Conservation (phyloP, 352 stramenopile genomes). For the Saprolegnia parasitica region DNA sequence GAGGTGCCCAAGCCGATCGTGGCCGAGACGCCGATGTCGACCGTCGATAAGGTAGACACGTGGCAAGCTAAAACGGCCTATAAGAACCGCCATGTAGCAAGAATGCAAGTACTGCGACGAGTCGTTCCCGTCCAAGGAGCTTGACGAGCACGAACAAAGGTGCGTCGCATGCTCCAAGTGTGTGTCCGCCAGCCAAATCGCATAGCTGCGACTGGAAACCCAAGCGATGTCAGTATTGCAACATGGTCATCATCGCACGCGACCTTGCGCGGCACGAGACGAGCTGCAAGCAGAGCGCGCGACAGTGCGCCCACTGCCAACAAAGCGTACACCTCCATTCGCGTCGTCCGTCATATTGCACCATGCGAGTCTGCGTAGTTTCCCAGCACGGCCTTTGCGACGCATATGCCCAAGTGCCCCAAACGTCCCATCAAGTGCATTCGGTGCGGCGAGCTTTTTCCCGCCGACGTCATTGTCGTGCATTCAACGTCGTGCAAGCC, state of each 20-base stretch:
- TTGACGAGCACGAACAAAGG: constrained; percentile 60
- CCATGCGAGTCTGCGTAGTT: constrained; percentile 38
- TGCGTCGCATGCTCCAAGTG: no score
- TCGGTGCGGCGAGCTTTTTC: constrained; percentile 70
- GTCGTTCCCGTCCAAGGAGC: constrained; percentile 45
- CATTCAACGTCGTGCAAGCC: constrained; percentile 70
- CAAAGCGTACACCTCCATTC: constrained; percentile 40
- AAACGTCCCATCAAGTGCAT: constrained; percentile 82
- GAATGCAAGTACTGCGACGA: constrained; percentile 83
- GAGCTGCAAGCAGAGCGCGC: constrained; percentile 59
- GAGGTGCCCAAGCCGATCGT: neutral
- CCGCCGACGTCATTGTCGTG: constrained; percentile 61
- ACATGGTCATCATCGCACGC: constrained; percentile 74
- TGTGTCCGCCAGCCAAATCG: neutral
- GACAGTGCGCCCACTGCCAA: constrained; percentile 60
- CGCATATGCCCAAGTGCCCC: constrained; percentile 53
- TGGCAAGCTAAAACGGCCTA: no score
- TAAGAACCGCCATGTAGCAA: constrained; percentile 29
- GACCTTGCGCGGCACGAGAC: constrained; percentile 59
- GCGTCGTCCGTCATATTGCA: neutral
- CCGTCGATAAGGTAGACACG: constrained; percentile 7
- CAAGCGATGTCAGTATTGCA: constrained; percentile 71
- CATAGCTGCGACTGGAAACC: constrained; percentile 71
- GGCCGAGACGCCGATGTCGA: neutral
- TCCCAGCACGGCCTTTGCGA: constrained; percentile 40